A percentile compares a stretch with the other conserved stretches of the same genome.
Conservation (phyloP, 2,329 filamentous ascomycete genomes). For the Penicillium expansum region DNA sequence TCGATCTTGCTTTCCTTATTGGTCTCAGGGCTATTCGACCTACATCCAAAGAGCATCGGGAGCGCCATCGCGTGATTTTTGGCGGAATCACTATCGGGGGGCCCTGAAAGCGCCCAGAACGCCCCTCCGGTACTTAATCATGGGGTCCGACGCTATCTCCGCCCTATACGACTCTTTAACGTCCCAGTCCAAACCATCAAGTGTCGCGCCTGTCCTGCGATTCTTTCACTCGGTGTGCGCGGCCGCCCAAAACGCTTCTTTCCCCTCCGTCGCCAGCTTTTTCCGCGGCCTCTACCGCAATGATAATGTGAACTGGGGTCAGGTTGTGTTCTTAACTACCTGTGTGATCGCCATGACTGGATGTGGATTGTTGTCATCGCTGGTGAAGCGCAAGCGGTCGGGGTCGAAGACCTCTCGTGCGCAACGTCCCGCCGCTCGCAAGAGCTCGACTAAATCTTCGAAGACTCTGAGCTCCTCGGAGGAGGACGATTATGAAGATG, state of each 20-base stretch:
- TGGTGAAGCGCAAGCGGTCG: constrained; percentile 26
- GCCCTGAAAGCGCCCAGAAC: constrained; percentile 13
- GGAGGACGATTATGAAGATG: constrained; percentile 38
- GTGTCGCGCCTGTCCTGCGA: constrained; percentile 16
- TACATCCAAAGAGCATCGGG: constrained; percentile 17
- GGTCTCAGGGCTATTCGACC: constrained; percentile 9
- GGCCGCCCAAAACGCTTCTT: constrained; percentile 18
- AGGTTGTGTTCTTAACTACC: constrained; percentile 32
- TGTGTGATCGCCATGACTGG: constrained; percentile 38
- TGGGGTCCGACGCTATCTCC: constrained; percentile 17
- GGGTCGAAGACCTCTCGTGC: constrained; percentile 13
- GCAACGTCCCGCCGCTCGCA: constrained; percentile 13
- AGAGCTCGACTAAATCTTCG: constrained; percentile 26
- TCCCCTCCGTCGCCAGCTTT: constrained; percentile 19
- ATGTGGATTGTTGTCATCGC: constrained; percentile 34
- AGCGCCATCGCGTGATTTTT: constrained; percentile 17
- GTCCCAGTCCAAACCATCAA: constrained; percentile 8
- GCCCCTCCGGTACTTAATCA: constrained; percentile 18
- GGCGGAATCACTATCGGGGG: constrained; percentile 11
- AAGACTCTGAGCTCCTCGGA: constrained; percentile 36
- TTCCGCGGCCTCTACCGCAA: constrained; percentile 24
- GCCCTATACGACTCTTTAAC: constrained; percentile 15
- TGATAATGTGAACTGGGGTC: constrained; percentile 31
- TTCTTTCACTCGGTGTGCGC: constrained; percentile 23
- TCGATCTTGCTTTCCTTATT: constrained; percentile 20